Base-by-base conservation (phyloP, 345 rosid genomes). In the Hibiscus syriacus region DNA sequence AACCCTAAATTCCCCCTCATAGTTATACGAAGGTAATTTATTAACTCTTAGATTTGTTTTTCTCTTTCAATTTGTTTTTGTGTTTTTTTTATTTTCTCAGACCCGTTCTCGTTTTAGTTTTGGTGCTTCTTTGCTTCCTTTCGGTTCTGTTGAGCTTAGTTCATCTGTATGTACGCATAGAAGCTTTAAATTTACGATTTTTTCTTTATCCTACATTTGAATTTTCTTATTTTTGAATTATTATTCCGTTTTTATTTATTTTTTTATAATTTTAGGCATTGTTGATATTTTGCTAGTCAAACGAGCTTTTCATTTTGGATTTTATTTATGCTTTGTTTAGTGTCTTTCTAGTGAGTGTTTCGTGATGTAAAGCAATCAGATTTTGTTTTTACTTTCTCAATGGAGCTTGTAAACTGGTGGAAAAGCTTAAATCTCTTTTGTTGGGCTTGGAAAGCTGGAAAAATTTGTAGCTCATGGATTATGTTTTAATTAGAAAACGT, bases 181-280 rank as follows among this genome's bases (percentile, higher is more conserved):
- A 2, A 49, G 56, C 66, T 38, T 49, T 29, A 34, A 59, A 66
- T 61, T 70, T 55, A 11, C 56, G 7, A 48, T 48, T 19, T 70
- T 72, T 65, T 65, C 23, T 34, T 43, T 71, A 32, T 56, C 32
- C 13, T 64, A 38, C 64, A 57, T 75, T 67, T 64, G 13, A 54
- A 55, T 34, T 32, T 66, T 62, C 19, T 54, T 52, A 20, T 30
- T 36, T 55, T 3, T n/a, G n/a, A n/a, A n/a, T n/a, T n/a, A n/a
- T n/a, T n/a, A n/a, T n/a, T n/a, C n/a, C n/a, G n/a, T n/a, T n/a
- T n/a, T n/a, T n/a, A n/a, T n/a, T n/a, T n/a, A n/a, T n/a, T n/a
- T n/a, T n/a, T n/a, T n/a, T n/a, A n/a, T n/a, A n/a, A n/a, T n/a
- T n/a, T n/a, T n/a, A n/a, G n/a, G n/a, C n/a, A n/a, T n/a, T n/a